Conservation (phyloP, 805 yeast genomes). For the Yamadazyma paraphyllophila region DNA sequence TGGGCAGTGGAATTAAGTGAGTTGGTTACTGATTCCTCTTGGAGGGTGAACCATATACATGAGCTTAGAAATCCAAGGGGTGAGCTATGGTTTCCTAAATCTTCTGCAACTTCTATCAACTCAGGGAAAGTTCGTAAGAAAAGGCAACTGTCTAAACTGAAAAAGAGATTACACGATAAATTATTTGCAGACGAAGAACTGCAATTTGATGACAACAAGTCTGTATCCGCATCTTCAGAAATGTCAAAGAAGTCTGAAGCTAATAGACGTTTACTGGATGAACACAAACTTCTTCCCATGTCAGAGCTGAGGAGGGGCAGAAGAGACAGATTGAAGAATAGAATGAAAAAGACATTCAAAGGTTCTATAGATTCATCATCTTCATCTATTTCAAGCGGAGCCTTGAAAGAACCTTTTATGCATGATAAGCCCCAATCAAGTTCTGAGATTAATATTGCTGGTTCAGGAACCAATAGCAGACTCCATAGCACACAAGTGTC, state of each 20-base stretch:
- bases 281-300: conserved; percentile 5
- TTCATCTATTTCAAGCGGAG: conserved; percentile 7
- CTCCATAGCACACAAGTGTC: not conserved
- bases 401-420: conserved; percentile 1
- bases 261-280: not conserved
- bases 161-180: conserved; percentile 30
- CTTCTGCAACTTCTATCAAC: conserved; percentile 6
- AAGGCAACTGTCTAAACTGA: conserved; percentile 5
- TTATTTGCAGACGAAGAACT: conserved; percentile 22
- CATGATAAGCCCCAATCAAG: not conserved
- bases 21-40: conserved; percentile 51
- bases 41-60: conserved; percentile 58
- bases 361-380: conserved; percentile 3
- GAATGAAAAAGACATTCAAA: conserved; percentile 6
- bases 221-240: not conserved
- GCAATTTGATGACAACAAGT: not conserved
- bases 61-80: conserved; percentile 48
- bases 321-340: conserved; percentile 11
- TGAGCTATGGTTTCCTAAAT: conserved; percentile 44
- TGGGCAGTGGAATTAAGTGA: conserved; percentile 71
- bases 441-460: not conserved
- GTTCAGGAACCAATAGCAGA: not conserved
- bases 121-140: conserved; percentile 1
- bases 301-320: conserved; percentile 9
- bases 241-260: not conserved